Evolutionary conservation across 805 yeast genomes (phyloP).

Genomic region (Lachancea sp.): DNA sequence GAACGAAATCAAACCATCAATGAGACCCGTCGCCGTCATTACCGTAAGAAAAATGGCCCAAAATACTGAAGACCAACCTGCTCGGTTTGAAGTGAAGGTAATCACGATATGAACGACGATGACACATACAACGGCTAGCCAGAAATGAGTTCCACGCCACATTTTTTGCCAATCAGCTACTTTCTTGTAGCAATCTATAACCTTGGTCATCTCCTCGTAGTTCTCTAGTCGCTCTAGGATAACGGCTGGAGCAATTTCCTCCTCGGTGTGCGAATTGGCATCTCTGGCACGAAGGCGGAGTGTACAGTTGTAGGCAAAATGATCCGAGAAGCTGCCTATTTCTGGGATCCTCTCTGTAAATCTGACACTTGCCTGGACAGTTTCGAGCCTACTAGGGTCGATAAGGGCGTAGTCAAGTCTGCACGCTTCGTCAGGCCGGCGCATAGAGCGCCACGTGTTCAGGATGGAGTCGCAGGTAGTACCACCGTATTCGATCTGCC

Average conservation of each 20-base stretch:
- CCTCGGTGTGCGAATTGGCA: conserved; percentile 8
- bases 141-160: conserved; percentile 64
- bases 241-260: conserved; percentile 6
- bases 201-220: conserved; percentile 45
- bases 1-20: conserved; percentile 72
- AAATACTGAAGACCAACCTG: conserved; percentile 60
- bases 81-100: conserved; percentile 50
- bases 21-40: conserved; percentile 57
- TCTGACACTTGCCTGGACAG: conserved; percentile 58
- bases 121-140: conserved; percentile 44
- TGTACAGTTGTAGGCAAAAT: conserved; percentile 68
- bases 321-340: conserved; percentile 82
- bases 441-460: conserved; percentile 71
- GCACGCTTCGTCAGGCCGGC: conserved; percentile 64
- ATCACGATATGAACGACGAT: conserved; percentile 50
- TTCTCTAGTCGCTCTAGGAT: conserved; percentile 17
- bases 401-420: conserved; percentile 85
- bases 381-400: conserved; percentile 47
- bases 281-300: conserved; percentile 29
- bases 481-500: conserved; percentile 70
- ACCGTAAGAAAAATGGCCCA: conserved; percentile 51
- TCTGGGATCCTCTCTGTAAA: conserved; percentile 65
- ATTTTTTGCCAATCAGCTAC: conserved; percentile 53
- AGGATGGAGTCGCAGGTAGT: conserved; percentile 83
- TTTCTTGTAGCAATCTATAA: conserved; percentile 43